A percentile compares a stretch with the other conserved stretches of the same genome.
Evolutionary conservation across 106 monocot species (phyloP).

Genomic region (Dactylorhiza incarnata): DNA sequence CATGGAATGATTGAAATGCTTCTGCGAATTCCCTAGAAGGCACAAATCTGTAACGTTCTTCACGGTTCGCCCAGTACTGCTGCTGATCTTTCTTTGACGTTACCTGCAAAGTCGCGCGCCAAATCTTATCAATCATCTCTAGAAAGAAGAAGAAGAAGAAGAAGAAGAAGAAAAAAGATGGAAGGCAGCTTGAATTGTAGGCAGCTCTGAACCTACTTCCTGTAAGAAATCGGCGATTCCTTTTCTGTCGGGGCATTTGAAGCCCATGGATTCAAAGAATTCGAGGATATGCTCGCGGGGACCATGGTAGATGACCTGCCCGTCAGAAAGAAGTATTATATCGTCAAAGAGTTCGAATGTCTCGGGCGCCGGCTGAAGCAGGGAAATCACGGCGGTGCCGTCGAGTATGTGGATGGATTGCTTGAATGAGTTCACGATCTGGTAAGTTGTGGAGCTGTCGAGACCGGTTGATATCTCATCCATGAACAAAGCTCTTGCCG

Average conservation of each 20-base stretch:
- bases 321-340: no score
- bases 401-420: constrained; percentile 35
- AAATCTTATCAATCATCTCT: no score
- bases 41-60: neutral
- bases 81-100: constrained; percentile 1
- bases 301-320: no score
- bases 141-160: no score
- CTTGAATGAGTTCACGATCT: constrained; percentile 39
- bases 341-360: constrained; percentile 5
- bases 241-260: no score
- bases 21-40: neutral
- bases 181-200: no score
- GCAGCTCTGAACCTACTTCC: no score
- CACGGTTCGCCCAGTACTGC: neutral
- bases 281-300: no score
- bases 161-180: no score
- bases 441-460: constrained; percentile 47
- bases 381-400: constrained; percentile 32
- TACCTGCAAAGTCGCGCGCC: neutral
- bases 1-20: neutral
- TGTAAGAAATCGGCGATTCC: no score
- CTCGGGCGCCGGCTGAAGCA: constrained; percentile 51
- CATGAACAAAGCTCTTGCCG: constrained; percentile 42
- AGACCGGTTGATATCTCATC: constrained; percentile 56
- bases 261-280: no score